A percentile compares a stretch with the other conserved stretches of the same genome.
These are phyloP conservation scores for Trichoderma koningiopsis DNA, from an alignment of 2,329 filamentous ascomycete genomes.

Conservation along the genomic window DNA sequence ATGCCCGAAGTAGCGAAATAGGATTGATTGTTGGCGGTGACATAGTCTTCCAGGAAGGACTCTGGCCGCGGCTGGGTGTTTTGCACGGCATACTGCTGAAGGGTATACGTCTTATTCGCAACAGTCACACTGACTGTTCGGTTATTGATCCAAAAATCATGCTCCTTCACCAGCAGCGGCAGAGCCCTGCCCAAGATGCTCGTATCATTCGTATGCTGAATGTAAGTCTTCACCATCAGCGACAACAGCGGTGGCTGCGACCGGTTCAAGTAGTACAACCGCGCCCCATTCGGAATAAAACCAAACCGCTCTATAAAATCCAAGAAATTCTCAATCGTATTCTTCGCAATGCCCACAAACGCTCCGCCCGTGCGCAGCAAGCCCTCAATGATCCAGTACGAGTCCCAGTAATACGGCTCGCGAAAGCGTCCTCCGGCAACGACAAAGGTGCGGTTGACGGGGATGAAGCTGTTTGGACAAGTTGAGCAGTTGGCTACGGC, in stretches of 20 bases:
- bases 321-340: constrained; percentile 71
- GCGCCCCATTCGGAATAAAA: constrained; percentile 69
- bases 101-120: constrained; percentile 51
- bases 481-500: constrained; percentile 55
- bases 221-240: constrained; percentile 66
- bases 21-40: constrained; percentile 64
- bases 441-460: constrained; percentile 68
- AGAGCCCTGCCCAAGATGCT: constrained; percentile 61
- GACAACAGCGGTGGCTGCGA: constrained; percentile 68
- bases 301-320: constrained; percentile 66
- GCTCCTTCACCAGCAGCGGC: constrained; percentile 64
- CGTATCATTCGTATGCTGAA: constrained; percentile 66
- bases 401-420: constrained; percentile 73
- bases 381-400: constrained; percentile 69
- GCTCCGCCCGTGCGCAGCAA: constrained; percentile 65
- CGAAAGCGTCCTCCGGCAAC: constrained; percentile 71
- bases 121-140: constrained; percentile 57
- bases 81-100: constrained; percentile 61
- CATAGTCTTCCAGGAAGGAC: constrained; percentile 66
- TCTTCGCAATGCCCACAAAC: constrained; percentile 64
- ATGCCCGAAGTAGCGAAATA: constrained; percentile 62
- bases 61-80: constrained; percentile 70
- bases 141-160: constrained; percentile 64
- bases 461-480: constrained; percentile 67
- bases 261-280: constrained; percentile 68